A percentile compares a stretch with the other conserved stretches of the same genome.
Conservation (phyloP, 23 red algal species). For the Porphyridium purpureum region DNA sequence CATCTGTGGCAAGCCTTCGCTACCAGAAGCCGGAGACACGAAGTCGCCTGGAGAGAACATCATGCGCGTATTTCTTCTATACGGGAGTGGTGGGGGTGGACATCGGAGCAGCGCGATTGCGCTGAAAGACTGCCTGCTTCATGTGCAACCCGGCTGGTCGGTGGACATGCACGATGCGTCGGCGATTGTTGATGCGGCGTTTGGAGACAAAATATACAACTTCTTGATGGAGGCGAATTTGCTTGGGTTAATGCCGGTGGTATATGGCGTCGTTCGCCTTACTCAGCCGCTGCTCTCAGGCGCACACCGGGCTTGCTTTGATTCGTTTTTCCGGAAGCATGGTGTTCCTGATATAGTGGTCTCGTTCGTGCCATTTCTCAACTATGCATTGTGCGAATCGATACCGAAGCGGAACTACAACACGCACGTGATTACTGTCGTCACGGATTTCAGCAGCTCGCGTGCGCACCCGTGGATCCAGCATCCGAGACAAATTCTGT, state of each 20-base stretch:
- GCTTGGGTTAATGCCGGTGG: not conserved
- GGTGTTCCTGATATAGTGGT: constrained; percentile 9
- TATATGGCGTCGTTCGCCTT: constrained; percentile 3
- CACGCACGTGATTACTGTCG: not conserved
- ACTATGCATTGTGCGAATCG: constrained; percentile 4
- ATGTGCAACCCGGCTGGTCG: constrained; percentile 8
- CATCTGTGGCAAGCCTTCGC: too few species aligned
- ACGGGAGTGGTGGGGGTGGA: constrained; percentile 11
- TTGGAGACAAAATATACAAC: constrained; percentile 7
- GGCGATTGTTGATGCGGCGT: not conserved
- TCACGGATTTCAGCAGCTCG: constrained; percentile 1
- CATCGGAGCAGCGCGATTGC: constrained; percentile 4
- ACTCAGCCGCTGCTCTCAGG: not conserved
- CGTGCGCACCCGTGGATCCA: constrained; percentile 11
- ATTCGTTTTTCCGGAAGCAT: not conserved
- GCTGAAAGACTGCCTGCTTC: not conserved
- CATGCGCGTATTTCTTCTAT: constrained; percentile 14
- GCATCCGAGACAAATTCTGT: constrained; percentile 1
- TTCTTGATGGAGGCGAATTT: constrained; percentile 3
- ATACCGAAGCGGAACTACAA: constrained; percentile 5
- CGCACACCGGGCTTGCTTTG: not conserved
- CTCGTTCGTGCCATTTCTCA: constrained; percentile 15
- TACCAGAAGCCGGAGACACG: too few species aligned
- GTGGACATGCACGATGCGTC: constrained; percentile 1
- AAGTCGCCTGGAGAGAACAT: too few species aligned